Conservation (phyloP, 179 eudicot genomes). For the Kewa caespitosa region DNA sequence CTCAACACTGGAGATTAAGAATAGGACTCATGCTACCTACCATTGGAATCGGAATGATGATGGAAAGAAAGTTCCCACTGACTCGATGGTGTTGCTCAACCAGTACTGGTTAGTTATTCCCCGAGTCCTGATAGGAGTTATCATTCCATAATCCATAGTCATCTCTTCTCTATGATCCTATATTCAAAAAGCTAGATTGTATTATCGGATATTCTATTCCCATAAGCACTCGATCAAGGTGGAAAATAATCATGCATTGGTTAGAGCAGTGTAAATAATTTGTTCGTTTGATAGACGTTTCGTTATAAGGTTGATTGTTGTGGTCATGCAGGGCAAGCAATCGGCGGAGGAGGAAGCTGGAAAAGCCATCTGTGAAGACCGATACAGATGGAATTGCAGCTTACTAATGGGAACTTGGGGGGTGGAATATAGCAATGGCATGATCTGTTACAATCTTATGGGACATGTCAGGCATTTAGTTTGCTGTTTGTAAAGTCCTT, state of each 20-base stretch:
- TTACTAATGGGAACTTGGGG: background rate
- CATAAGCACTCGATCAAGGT: too few relatives aligned
- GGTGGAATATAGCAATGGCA: constrained; percentile 14
- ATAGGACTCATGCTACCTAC: constrained; percentile 85
- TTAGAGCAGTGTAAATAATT: too few relatives aligned
- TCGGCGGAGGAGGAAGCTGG: constrained; percentile 62
- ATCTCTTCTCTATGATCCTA: too few relatives aligned
- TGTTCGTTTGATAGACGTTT: too few relatives aligned
- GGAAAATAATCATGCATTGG: too few relatives aligned
- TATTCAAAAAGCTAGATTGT: background rate
- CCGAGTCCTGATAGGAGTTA: too few relatives aligned
- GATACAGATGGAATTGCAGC: constrained; percentile 17
- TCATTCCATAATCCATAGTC: too few relatives aligned
- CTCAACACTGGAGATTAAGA: constrained; percentile 81
- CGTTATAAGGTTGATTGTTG: too few relatives aligned
- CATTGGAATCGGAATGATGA: constrained; percentile 96
- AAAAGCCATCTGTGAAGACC: constrained; percentile 39
- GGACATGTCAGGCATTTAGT: background rate
- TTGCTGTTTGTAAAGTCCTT: background rate
- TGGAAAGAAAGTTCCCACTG: constrained; percentile 70
- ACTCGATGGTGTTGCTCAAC: constrained; percentile 62
- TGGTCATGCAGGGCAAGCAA: constrained; percentile 53
- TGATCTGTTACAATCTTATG: background rate
- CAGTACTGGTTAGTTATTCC: constrained; percentile 70
- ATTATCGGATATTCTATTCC: too few relatives aligned